Base-by-base conservation (phyloP, 371 early-diverging fungal genomes). In the Mucor circinelloides region DNA sequence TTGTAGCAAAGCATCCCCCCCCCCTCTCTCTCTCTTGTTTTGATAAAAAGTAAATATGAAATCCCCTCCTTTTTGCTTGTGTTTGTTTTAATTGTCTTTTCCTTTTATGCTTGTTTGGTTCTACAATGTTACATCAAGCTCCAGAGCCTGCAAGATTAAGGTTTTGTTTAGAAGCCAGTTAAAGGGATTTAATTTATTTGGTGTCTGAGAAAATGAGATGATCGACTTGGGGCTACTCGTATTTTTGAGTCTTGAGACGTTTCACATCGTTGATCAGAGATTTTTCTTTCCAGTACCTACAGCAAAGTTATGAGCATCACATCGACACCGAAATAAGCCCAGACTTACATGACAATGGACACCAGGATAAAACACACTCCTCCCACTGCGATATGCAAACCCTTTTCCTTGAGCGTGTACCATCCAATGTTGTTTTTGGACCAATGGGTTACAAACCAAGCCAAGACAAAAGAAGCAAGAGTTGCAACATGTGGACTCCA, bases 391-490 rank as follows among this genome's bases (percentile, higher is more conserved):
- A 92, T 68, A 72, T 92, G 92, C 15, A 71, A 48, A 3, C 64
- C 64, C 76, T 91, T 90, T 48, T 85, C 73, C 23, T 62, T 58
- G 34, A 85, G 50, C 3, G 87, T 78, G 9, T 73, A 66, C 89
- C 90, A 91, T 19, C 91, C 91, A 55, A 92, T 69, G 13, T 60
- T 58, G 12, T 71, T 69, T 66, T 87, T 80, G 7, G 89, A 89
- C 69, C 74, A 75, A n/a, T 65, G 71, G 12, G 93, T 91, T 12
- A 86, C 68, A 6, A 71, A 64, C 88, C 88, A 92, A 10, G 87
- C 74, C 1, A 73, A 58, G 0, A 70, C 75, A 71, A 91, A 92
- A 9, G 68, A 71, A 52, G 75, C 64, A 10, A 81, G 12, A 4
- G 85, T 80, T 6, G 72, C 69, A 23, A 60, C 44, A 73, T 78